phyloP scores from a whole-genome alignment of 1,139 yeast genomes.

The Yamadazyma taylorii region DNA sequence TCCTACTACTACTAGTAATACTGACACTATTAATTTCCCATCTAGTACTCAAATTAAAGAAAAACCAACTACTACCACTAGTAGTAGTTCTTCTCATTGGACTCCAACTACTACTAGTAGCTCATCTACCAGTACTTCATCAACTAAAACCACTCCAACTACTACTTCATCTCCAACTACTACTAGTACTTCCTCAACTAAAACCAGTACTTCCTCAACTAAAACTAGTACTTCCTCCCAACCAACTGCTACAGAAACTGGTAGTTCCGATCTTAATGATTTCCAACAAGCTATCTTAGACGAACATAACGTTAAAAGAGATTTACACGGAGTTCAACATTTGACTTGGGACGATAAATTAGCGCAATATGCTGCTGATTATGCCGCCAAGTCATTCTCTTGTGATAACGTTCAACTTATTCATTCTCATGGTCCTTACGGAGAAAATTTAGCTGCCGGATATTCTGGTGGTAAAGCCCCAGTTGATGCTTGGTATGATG shows the following conservation, averaged over 20 bases:
- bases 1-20: slow-evolving; percentile 5
- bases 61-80: too few relatives aligned
- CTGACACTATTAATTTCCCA: neutral
- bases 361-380: slow-evolving; percentile 47
- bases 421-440: slow-evolving; percentile 54
- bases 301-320: slow-evolving; percentile 56
- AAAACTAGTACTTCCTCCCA: slow-evolving; percentile 15
- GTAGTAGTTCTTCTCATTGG: too few relatives aligned
- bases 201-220: slow-evolving; percentile 18
- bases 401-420: slow-evolving; percentile 55
- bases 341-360: slow-evolving; percentile 51
- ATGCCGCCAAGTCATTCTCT: slow-evolving; percentile 42
- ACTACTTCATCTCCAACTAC: slow-evolving; percentile 12
- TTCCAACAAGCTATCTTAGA: slow-evolving; percentile 38
- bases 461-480: slow-evolving; percentile 47
- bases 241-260: slow-evolving; percentile 14
- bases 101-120: slow-evolving; percentile 27
- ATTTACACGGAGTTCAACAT: slow-evolving; percentile 48
- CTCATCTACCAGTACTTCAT: slow-evolving; percentile 9
- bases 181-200: slow-evolving; percentile 8
- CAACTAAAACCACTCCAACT: slow-evolving; percentile 6
- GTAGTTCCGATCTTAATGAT: slow-evolving; percentile 14
- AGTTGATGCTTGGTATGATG: slow-evolving; percentile 68
- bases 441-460: slow-evolving; percentile 63
- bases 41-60: neutral